Evolutionary conservation across 495 filamentous ascomycete genomes (phyloP).

Genomic region (Penicillium samsonianum): DNA sequence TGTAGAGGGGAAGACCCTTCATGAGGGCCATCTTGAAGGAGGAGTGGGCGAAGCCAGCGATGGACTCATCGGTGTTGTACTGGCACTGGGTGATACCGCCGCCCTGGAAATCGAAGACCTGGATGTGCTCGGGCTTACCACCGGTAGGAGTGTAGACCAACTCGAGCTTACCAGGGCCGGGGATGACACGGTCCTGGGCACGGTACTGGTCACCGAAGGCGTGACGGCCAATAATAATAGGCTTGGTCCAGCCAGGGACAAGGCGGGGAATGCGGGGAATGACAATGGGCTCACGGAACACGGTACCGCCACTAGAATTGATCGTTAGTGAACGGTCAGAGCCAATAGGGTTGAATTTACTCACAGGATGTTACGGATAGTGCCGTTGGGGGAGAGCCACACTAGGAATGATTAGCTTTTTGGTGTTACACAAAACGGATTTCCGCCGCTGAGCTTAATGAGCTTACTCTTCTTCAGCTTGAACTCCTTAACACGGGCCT

Average conservation of each 20-base stretch:
- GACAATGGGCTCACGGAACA: conserved; percentile 97
- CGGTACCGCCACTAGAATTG: conserved; percentile 77
- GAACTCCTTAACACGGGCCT: conserved; percentile 95
- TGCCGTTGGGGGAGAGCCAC: conserved; percentile 98
- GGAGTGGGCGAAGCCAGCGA: conserved; percentile 90
- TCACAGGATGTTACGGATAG: conserved; percentile 87
- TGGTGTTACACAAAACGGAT: background rate
- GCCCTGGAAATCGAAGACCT: conserved; percentile 87
- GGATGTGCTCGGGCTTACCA: conserved; percentile 79
- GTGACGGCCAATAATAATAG: conserved; percentile 98
- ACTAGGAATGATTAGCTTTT: conserved; percentile 53
- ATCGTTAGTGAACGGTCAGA: conserved; percentile 9
- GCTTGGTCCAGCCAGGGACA: conserved; percentile 95
- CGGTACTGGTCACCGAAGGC: conserved; percentile 99
- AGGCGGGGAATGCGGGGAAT: conserved; percentile 89
- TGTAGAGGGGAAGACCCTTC: conserved; percentile 87
- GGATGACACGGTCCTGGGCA: conserved; percentile 82
- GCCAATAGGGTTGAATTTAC: conserved; percentile 15
- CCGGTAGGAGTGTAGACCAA: conserved; percentile 89
- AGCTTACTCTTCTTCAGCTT: conserved; percentile 90
- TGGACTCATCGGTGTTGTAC: conserved; percentile 98
- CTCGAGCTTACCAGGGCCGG: conserved; percentile 80
- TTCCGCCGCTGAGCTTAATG: background rate
- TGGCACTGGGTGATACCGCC: conserved; percentile 89
- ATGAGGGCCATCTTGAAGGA: conserved; percentile 90